These are phyloP conservation scores for Leccinum fallax DNA, from an alignment of 1,284 basidiomycete species.

Conservation along the genomic window DNA sequence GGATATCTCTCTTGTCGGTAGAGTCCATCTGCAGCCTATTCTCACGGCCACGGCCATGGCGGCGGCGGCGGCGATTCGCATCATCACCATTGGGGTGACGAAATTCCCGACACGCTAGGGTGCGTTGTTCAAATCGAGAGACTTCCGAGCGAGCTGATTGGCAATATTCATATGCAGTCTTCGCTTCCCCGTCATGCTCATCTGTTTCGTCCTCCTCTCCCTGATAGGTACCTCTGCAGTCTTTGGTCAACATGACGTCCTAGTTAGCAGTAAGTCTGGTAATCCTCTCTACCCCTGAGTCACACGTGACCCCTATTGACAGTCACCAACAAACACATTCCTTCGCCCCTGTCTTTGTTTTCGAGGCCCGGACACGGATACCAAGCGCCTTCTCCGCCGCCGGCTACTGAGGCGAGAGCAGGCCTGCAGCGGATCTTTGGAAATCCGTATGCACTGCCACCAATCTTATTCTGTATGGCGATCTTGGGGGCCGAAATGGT, in stretches of 20 bases:
- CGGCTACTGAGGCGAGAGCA: not conserved
- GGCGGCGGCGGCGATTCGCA: slow-evolving; percentile 49
- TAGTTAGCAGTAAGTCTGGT: slow-evolving; percentile 27
- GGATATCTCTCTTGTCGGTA: too few species aligned
- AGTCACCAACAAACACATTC: slow-evolving; percentile 36
- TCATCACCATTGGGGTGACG: slow-evolving; percentile 60
- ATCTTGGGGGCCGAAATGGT: slow-evolving; percentile 35
- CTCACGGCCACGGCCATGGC: slow-evolving; percentile 30
- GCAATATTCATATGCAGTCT: slow-evolving; percentile 46
- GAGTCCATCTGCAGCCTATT: too few species aligned
- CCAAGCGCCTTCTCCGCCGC: not conserved
- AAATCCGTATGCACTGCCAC: slow-evolving; percentile 37
- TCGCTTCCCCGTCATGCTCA: slow-evolving; percentile 66
- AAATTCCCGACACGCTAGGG: slow-evolving; percentile 45
- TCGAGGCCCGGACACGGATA: slow-evolving; percentile 6
- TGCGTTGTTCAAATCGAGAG: slow-evolving; percentile 24
- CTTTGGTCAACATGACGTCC: slow-evolving; percentile 36
- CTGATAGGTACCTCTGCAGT: slow-evolving; percentile 41
- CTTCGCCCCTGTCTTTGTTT: slow-evolving; percentile 28
- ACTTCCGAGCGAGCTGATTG: slow-evolving; percentile 6
- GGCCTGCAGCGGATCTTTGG: slow-evolving; percentile 20
- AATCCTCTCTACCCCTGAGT: not conserved
- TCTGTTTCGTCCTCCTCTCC: slow-evolving; percentile 59
- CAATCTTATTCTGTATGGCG: slow-evolving; percentile 36
- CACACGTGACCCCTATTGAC: slow-evolving; percentile 1